Conservation (phyloP, 2,329 filamentous ascomycete species). For the Fusarium sororula region DNA sequence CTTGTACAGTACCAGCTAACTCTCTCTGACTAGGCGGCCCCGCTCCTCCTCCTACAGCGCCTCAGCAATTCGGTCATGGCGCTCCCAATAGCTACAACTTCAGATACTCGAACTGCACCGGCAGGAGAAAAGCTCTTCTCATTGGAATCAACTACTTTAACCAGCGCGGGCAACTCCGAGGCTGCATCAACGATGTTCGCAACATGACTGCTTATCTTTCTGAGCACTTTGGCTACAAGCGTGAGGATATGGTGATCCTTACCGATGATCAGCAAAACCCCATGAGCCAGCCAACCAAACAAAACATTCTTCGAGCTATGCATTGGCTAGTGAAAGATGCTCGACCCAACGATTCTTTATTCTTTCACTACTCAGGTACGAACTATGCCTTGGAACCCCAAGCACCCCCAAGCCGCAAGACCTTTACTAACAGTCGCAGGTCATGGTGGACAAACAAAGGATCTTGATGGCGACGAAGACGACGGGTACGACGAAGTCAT, state of each 20-base stretch:
- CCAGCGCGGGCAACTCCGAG: conserved; percentile 87
- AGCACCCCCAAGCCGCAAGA: neutral
- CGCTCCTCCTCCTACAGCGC: conserved; percentile 70
- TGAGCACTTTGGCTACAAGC: conserved; percentile 88
- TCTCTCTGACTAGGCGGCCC: conserved; percentile 54
- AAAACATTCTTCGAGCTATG: conserved; percentile 95
- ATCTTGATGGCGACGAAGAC: conserved; percentile 81
- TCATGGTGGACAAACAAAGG: conserved; percentile 83
- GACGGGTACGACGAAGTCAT: conserved; percentile 87
- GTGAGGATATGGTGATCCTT: conserved; percentile 96
- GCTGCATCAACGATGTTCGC: conserved; percentile 97
- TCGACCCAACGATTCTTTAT: conserved; percentile 89
- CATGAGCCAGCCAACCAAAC: conserved; percentile 96
- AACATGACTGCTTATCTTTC: conserved; percentile 95
- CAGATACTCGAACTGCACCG: conserved; percentile 92
- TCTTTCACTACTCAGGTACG: conserved; percentile 95
- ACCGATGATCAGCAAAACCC: conserved; percentile 97
- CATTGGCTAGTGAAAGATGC: conserved; percentile 98
- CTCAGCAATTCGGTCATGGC: conserved; percentile 80
- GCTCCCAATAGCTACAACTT: conserved; percentile 84
- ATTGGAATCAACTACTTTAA: conserved; percentile 98
- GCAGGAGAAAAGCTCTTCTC: conserved; percentile 85
- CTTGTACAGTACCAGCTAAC: conserved; percentile 24
- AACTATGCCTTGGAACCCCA: neutral
- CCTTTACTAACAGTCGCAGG: conserved; percentile 54